phyloP scores from a whole-genome alignment of 2,329 filamentous ascomycete species.

The Eurotiales sp. region DNA sequence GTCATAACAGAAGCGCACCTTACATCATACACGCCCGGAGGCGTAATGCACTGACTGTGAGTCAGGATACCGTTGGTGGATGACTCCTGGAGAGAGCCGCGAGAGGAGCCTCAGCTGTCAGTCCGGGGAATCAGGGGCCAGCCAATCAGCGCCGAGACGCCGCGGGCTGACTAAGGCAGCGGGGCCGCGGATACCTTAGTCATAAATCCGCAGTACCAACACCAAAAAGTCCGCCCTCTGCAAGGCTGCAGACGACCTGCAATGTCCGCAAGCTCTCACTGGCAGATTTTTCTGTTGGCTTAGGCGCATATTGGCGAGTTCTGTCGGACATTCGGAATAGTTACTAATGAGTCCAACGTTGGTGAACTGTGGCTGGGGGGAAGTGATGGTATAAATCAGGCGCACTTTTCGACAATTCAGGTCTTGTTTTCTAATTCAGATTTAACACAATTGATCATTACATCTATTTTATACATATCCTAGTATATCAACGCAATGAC shows the following conservation, averaged over 20 bases:
- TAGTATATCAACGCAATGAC: constrained; percentile 19
- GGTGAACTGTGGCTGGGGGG: background rate
- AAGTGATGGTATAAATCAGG: background rate
- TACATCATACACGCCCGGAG: too few species aligned
- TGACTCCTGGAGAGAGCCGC: too few species aligned
- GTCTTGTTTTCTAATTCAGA: too few species aligned
- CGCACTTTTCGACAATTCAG: too few species aligned
- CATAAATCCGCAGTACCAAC: background rate
- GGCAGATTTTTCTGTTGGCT: too few species aligned
- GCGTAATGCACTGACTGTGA: too few species aligned
- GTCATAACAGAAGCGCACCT: too few species aligned
- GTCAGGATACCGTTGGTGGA: too few species aligned
- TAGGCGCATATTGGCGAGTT: too few species aligned
- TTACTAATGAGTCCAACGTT: background rate
- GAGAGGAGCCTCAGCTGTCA: too few species aligned
- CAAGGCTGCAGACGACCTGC: background rate
- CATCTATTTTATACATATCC: background rate
- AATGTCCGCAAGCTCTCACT: too few species aligned
- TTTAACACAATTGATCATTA: background rate
- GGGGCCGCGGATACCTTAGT: constrained; percentile 6
- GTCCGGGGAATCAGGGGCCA: constrained; percentile 4
- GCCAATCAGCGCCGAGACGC: background rate
- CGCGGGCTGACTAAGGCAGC: background rate
- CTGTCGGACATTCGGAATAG: background rate
- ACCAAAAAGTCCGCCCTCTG: background rate